Base-by-base conservation (phyloP, 2,329 filamentous ascomycete genomes). In the Dactylellina parvicollis region DNA sequence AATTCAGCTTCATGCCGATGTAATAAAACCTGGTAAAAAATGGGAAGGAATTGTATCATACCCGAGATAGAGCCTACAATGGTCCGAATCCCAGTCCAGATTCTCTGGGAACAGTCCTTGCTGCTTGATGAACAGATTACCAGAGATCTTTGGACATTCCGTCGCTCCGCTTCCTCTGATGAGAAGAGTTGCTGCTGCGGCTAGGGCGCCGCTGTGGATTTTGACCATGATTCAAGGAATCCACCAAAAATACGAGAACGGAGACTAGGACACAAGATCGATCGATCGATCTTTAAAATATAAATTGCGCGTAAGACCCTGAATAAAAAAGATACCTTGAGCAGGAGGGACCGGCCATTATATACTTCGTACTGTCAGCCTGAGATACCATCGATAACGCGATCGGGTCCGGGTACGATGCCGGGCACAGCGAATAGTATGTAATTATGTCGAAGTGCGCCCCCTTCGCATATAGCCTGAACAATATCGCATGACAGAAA, bases 21-120 rank as follows among this genome's bases (percentile, higher is more conserved):
- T 50, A 30, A 18, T 9, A 9, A 16, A 50, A 50, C 4, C n/a
- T 40, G 4, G 9, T 40, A 8, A 16, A 40, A 44, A 44, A 44
- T 18, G 16, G 12, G n/a, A n/a, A n/a, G n/a, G n/a, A 44, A 18
- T 8, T 16, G 24, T 9, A 14, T 32, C 49, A 10, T 54, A 54
- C 49, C 49, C 49, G 9, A 54, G 32, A 16, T 36, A 54, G 10
- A 59, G 54, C 12, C 20, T 26, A 16, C 54, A 59, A 22, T 46
- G 28, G 9, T 24, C 10, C 4, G 54, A 44, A 30, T 59, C 54
- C 54, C 54, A 59, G 36, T 59, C 54, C 12, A 59, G 36, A 24
- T 59, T 59, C 36, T 59, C 54, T 5, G 54, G 54, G 54, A 44
- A 59, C 16, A 59, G 34, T 2, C 49, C 49, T 2, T n/a, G 9